Percentiles rank a stretch among this genome's conserved stretches.
Evolutionary conservation across 164 flowering plant species (phyloP).

Genomic region (Tinospora cordifolia): DNA sequence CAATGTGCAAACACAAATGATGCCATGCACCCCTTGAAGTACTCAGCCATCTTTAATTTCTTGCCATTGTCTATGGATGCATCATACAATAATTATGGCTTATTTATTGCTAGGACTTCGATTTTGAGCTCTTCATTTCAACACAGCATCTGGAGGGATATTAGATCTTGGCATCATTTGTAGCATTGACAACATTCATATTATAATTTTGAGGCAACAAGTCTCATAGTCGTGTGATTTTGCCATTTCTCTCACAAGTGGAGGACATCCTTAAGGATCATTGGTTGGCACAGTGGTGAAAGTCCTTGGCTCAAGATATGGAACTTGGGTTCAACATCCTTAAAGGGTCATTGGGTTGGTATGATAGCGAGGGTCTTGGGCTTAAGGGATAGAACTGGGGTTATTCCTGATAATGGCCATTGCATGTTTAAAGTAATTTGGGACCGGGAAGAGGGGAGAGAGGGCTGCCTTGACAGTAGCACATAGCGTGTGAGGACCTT

Average conservation of each 20-base stretch:
- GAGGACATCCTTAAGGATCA: background rate
- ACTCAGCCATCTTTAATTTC: background rate
- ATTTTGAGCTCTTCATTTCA: background rate
- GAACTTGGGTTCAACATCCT: too few species aligned
- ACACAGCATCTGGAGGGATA: background rate
- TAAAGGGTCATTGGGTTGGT: background rate
- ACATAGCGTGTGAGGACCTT: background rate
- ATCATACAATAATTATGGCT: background rate
- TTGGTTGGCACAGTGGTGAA: too few species aligned
- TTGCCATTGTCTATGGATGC: background rate
- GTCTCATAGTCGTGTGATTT: background rate
- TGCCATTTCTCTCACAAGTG: background rate
- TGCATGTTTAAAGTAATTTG: too few species aligned
- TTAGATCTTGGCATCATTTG: background rate
- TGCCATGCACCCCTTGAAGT: background rate
- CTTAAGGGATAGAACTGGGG: too few species aligned
- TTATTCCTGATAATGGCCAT: background rate
- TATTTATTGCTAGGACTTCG: background rate
- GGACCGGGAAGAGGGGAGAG: background rate
- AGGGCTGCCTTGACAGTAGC: background rate
- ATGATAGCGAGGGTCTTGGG: background rate
- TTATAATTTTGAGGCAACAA: background rate
- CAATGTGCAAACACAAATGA: background rate
- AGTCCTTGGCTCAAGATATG: too few species aligned
- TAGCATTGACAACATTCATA: background rate